Evolutionary conservation across 257 asterid genomes (phyloP), one percentile per base, ranked within the genome.

Genomic region (Primulina eburnea): DNA sequence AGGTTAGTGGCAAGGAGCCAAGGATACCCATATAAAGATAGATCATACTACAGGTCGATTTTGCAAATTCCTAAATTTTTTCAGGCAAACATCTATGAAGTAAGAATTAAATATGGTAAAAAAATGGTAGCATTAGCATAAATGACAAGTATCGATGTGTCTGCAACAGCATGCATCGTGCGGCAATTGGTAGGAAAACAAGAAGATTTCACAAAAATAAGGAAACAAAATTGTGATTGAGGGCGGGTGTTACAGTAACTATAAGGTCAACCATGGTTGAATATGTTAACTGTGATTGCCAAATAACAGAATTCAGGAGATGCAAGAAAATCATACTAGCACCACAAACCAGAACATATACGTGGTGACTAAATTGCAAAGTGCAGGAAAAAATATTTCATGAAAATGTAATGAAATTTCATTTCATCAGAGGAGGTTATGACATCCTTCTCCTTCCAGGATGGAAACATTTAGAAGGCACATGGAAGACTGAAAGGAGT

Each of bases 271-370:
- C 20, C 35, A 7, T 18, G 12, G 17, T n/a, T 9, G 21, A 64
- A n/a, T 7, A 24, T 37, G 69, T n/a, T 62, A 32, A 47, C 14
- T 9, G 64, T 50, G 34, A 24, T 63, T 71, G 53, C 29, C 50
- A 56, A 4, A 68, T 53, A 32, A 33, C 68, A 50, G 40, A 64
- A 53, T 33, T 35, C 35, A 62, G 12, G 12, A 18, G 64, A 20
- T 12, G 6, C 63, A 32, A 10, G 66, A 28, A 35, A 35, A 28
- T 1, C 28, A 56, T n/a, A 40, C 47, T 43, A 26, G 52, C 40
- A 65, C 67, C 67, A 32, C 38, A 17, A 33, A 33, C 47, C 21
- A 26, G 18, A 14, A 43, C 55, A 43, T 38, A 38, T 3, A 40
- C 11, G 52, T 3, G 5, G 17, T 11, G 52, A 11, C 17, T 40